Evolutionary conservation across 1,284 basidiomycete genomes (phyloP).

Genomic region (Tausonia pullulans): DNA sequence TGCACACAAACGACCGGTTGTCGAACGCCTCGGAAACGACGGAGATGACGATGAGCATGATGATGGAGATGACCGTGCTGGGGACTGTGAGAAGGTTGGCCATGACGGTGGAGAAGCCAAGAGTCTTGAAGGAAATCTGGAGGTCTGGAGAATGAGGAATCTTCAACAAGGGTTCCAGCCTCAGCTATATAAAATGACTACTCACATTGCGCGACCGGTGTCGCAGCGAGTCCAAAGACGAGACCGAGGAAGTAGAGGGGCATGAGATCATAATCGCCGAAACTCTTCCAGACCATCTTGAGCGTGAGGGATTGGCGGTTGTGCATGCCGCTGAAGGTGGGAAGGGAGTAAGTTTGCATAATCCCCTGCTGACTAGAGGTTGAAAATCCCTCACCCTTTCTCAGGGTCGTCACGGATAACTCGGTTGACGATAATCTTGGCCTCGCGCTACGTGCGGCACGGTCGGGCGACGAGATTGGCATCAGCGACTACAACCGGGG

Average conservation of each 20-base stretch:
- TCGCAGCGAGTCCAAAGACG: constrained; percentile 16
- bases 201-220: too few species aligned
- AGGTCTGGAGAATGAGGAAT: constrained; percentile 18
- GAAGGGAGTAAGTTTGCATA: not conserved
- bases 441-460: constrained; percentile 31
- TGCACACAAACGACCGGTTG: constrained; percentile 21
- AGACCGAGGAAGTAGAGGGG: constrained; percentile 33
- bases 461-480: constrained; percentile 53
- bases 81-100: constrained; percentile 34
- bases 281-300: constrained; percentile 39
- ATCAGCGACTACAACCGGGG: constrained; percentile 51
- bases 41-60: constrained; percentile 19
- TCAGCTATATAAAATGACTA: constrained; percentile 37
- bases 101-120: constrained; percentile 31
- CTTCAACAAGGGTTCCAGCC: constrained; percentile 48
- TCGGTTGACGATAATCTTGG: constrained; percentile 46
- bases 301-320: constrained; percentile 57
- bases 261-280: constrained; percentile 35
- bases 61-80: constrained; percentile 25
- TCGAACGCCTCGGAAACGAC: constrained; percentile 19
- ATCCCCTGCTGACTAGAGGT: not conserved
- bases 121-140: constrained; percentile 19
- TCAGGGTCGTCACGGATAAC: constrained; percentile 56
- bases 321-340: constrained; percentile 47
- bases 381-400: not conserved